Base-by-base conservation (phyloP, 179 eudicot genomes). In the Monotropa hypopitys region DNA sequence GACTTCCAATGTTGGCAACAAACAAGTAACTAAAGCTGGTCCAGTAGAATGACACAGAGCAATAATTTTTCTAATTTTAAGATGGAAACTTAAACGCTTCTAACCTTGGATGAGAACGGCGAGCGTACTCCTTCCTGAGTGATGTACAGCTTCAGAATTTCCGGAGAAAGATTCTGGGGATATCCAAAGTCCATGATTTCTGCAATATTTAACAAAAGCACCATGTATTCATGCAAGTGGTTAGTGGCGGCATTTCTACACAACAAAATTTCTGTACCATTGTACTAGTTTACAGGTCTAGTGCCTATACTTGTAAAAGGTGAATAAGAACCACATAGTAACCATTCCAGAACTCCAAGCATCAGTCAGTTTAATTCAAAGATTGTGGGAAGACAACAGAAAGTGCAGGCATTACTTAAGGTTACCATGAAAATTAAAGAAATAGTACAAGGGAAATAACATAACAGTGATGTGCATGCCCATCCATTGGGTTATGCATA, bases 121-220 rank as follows among this genome's bases (percentile, higher is more conserved):
- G 99, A 96, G 49, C 99, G 95, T 51, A 96, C 98, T 61, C 99
- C 99, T 86, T 90, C 99, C 78, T 96, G 98, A 54, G 99, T 96
- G 43, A 96, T 96, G 86, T 96, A 96, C 54, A 96, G 98, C 88
- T 96, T 96, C 80, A 96, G 82, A 76, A 96, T 93, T 87, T 96
- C 99, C 5, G 99, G 92, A 30, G 98, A 90, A 73, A 96, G 98
- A 89, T 96, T 96, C 76, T 96, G 99, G 28, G 98, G 99, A 84
- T 93, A 96, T 65, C 99, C 99, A 84, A 96, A 96, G 83, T 96
- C 98, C 99, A 96, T 93, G 70, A 96, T 96, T 87, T 96, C 99
- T 96, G 92, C 82, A 81, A 79, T 84, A 79, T 62, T 73, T 33
- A 54, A 67, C 49, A 50, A 38, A 26, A 45, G 21, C 23, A 56